Evolutionary conservation across 2,329 filamentous ascomycete genomes (phyloP).

Genomic region (Pezicula neosporulosa): DNA sequence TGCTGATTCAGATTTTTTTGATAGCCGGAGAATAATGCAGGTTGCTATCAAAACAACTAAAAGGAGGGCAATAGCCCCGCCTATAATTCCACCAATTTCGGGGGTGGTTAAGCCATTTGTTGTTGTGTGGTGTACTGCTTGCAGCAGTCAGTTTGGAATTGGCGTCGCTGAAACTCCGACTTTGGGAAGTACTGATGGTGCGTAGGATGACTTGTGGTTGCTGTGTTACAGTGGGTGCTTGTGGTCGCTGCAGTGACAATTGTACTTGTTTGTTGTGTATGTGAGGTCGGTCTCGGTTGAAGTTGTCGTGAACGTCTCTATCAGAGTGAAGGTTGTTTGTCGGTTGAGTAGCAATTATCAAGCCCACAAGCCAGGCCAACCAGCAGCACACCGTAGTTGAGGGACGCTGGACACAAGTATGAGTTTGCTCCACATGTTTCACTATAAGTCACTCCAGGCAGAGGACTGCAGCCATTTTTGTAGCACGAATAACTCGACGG

Average conservation of each 20-base stretch:
- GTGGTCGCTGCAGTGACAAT: conserved; percentile 34
- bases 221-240: conserved; percentile 18
- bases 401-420: conserved; percentile 45
- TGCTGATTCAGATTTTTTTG: conserved; percentile 29
- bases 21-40: conserved; percentile 47
- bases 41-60: conserved; percentile 43
- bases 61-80: conserved; percentile 45
- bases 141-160: conserved; percentile 20
- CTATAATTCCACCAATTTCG: conserved; percentile 52
- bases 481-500: conserved; percentile 46
- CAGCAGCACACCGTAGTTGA: conserved; percentile 52
- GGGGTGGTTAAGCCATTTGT: conserved; percentile 19
- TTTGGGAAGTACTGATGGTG: conserved; percentile 14
- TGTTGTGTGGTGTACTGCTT: conserved; percentile 27
- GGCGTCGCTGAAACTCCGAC: conserved; percentile 11
- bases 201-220: conserved; percentile 4
- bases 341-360: conserved; percentile 44
- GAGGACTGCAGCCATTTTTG: conserved; percentile 38
- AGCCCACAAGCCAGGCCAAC: conserved; percentile 46
- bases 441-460: conserved; percentile 37
- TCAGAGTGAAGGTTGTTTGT: conserved; percentile 40
- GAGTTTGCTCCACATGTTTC: conserved; percentile 41
- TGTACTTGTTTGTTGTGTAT: too few relatives aligned
- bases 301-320: conserved; percentile 42
- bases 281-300: too few relatives aligned